phyloP scores from a whole-genome alignment of 129 eudicot genomes.

The Chrysanthemum makinoi region DNA sequence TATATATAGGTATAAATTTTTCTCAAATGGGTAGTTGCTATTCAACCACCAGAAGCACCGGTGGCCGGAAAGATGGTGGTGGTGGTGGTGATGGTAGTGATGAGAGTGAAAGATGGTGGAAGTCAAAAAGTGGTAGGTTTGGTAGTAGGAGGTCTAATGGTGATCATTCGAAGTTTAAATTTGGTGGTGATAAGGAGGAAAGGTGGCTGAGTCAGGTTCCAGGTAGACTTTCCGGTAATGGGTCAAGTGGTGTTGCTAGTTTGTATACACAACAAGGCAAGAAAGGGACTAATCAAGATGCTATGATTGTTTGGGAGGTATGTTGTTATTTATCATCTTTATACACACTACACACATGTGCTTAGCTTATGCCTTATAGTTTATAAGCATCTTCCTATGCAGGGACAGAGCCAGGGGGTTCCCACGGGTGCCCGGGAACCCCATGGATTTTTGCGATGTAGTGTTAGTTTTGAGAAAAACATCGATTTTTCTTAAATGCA shows the following conservation, averaged over 20 bases:
- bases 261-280: conserved; percentile 87
- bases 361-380: no score
- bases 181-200: conserved; percentile 62
- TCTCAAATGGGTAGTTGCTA: conserved; percentile 54
- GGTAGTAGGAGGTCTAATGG: conserved; percentile 27
- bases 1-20: neutral
- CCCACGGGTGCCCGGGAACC: no score
- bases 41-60: conserved; percentile 28
- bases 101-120: conserved; percentile 37
- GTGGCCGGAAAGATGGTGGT: conserved; percentile 14
- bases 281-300: conserved; percentile 93
- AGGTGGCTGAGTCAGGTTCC: conserved; percentile 50
- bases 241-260: conserved; percentile 53
- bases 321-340: no score
- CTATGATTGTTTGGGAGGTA: conserved; percentile 98
- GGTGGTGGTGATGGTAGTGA: conserved; percentile 7
- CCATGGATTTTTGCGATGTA: no score
- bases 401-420: no score
- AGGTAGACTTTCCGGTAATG: conserved; percentile 63
- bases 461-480: no score
- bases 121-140: conserved; percentile 21
- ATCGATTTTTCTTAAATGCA: no score
- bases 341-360: no score
- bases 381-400: no score
- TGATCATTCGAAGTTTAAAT: conserved; percentile 38